phyloP scores from a whole-genome alignment of 208 protist genomes.

The Leishmania martiniquensis region DNA sequence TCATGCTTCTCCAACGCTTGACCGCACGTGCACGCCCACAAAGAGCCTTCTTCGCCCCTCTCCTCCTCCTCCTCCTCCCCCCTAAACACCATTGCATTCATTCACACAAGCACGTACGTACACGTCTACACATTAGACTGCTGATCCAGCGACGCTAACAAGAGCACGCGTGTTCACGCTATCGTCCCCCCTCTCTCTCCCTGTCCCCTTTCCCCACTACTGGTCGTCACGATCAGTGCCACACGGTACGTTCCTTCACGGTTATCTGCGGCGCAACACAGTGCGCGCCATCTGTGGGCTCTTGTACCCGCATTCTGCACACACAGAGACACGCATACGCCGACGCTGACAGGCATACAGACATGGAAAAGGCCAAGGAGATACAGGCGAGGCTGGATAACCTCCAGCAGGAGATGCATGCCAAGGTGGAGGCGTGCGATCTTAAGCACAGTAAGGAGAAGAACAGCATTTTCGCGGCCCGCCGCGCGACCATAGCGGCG shows the following conservation, averaged over 20 bases:
- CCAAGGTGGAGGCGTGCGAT: slow-evolving; percentile 40
- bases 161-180: background rate
- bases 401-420: slow-evolving; percentile 67
- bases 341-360: background rate
- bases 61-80: background rate
- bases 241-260: background rate
- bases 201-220: background rate
- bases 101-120: background rate
- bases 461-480: slow-evolving; percentile 50
- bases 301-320: background rate
- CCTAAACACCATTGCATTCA: background rate
- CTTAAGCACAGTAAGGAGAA: slow-evolving; percentile 39
- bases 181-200: background rate
- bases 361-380: slow-evolving; percentile 37
- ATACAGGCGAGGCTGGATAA: slow-evolving; percentile 63
- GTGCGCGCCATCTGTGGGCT: background rate
- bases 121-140: background rate
- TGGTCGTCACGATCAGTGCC: background rate
- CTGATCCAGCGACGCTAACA: background rate
- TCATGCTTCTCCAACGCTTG: background rate
- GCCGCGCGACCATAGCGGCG: slow-evolving; percentile 36
- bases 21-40: background rate
- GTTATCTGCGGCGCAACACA: background rate
- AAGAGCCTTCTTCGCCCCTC: background rate
- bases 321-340: background rate